Conservation (phyloP, 1,139 yeast species). For the Zhuliangozyma blackwelliae region DNA sequence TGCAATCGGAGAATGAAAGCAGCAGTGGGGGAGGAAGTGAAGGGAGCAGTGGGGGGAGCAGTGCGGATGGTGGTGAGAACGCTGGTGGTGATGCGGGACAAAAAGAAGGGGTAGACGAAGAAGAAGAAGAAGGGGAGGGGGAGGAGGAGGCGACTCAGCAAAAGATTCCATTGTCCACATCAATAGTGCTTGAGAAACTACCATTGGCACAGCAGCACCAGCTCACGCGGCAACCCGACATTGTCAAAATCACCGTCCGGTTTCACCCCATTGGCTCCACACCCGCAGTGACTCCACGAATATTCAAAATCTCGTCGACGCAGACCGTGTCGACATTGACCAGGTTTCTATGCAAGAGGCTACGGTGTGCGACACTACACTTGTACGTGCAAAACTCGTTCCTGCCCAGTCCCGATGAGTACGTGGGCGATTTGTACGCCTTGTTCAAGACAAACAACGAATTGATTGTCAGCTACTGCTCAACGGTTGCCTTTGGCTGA, state of each 20-base stretch:
- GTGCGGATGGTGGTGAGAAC: too few species aligned
- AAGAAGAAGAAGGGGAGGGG: neutral
- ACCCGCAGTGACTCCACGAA: slow-evolving; percentile 43
- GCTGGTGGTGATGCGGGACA: neutral
- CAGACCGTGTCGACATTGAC: slow-evolving; percentile 46
- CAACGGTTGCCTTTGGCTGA: slow-evolving; percentile 55
- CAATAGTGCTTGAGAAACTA: slow-evolving; percentile 17
- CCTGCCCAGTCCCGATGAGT: slow-evolving; percentile 58
- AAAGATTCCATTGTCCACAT: slow-evolving; percentile 22
- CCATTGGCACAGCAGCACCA: slow-evolving; percentile 13
- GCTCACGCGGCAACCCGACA: slow-evolving; percentile 6
- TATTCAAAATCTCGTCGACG: slow-evolving; percentile 44
- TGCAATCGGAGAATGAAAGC: too few species aligned
- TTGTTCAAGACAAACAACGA: slow-evolving; percentile 47
- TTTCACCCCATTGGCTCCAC: slow-evolving; percentile 61
- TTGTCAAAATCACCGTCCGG: slow-evolving; percentile 38
- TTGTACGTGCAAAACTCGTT: slow-evolving; percentile 57
- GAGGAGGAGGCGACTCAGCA: slow-evolving; percentile 8
- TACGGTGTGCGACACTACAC: slow-evolving; percentile 26
- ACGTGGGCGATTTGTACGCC: slow-evolving; percentile 42
- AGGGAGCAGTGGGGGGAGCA: too few species aligned
- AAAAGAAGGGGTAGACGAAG: neutral
- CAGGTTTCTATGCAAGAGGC: slow-evolving; percentile 40
- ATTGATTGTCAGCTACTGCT: slow-evolving; percentile 51
- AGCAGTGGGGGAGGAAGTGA: too few species aligned